Percentiles rank a stretch among this genome's conserved stretches.
Evolutionary conservation across 805 yeast genomes (phyloP).

Genomic region (Candida cerambycidarum): DNA sequence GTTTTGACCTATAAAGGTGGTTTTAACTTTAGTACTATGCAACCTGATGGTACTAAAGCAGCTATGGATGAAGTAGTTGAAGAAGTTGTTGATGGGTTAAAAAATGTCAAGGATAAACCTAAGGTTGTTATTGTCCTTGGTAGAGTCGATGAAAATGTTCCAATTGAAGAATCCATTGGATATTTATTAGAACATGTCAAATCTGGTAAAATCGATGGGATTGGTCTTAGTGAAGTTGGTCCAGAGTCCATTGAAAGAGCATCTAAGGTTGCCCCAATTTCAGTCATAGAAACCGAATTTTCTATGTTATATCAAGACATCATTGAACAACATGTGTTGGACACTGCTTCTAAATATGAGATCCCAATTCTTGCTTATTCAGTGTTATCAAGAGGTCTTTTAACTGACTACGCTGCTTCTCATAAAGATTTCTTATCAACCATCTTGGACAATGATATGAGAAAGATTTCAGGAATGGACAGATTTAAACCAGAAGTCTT

Average conservation of each 20-base stretch:
- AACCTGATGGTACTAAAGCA: constrained; percentile 53
- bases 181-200: constrained; percentile 59
- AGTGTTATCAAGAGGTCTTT: constrained; percentile 77
- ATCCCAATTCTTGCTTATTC: constrained; percentile 79
- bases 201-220: constrained; percentile 64
- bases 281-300: constrained; percentile 75
- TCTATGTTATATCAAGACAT: constrained; percentile 70
- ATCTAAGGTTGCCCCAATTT: constrained; percentile 51
- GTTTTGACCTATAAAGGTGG: constrained; percentile 71
- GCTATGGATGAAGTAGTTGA: constrained; percentile 50
- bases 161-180: constrained; percentile 58
- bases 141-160: constrained; percentile 58
- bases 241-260: constrained; percentile 63
- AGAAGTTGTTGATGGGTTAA: constrained; percentile 31
- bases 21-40: constrained; percentile 29
- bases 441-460: constrained; percentile 4
- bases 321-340: constrained; percentile 60
- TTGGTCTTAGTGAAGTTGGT: constrained; percentile 73
- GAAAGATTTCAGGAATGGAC: constrained; percentile 19
- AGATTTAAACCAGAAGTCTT: constrained; percentile 59
- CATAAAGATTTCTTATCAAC: constrained; percentile 17
- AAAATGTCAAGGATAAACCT: constrained; percentile 25
- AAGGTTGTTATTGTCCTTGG: constrained; percentile 64
- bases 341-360: constrained; percentile 52
- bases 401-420: constrained; percentile 60